Evolutionary conservation across 805 yeast genomes (phyloP), one percentile per base, ranked within the genome.

Genomic region (Starmerella asiatica): DNA sequence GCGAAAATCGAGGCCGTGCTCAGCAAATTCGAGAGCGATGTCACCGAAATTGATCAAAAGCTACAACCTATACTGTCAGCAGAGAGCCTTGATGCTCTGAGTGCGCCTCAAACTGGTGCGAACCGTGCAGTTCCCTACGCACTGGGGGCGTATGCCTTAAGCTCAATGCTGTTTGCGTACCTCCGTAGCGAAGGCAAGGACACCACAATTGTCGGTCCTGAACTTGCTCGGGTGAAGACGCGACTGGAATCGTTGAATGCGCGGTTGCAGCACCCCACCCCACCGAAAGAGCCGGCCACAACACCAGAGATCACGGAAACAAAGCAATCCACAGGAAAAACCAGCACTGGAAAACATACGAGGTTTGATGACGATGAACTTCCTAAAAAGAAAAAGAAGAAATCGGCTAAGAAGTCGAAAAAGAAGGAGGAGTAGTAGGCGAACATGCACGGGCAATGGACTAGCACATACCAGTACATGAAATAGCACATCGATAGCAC

Each of bases 131-230:
- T 18, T 21, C 53, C 51, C 5, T 51, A 50, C 28, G 51, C 44
- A 6, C 29, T 51, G 14, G 37, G 48, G 43, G 63, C 76, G 11
- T 76, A 77, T 55, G 62, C 72, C 2, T 49, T 76, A 21, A 62
- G 73, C 8, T 75, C 84, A 0, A 52, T 75, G 17, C 60, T 74
- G 40, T 77, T 70, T 56, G 68, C 79, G 4, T 71, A 75, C 50
- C 56, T 79, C 42, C 75, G 79, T 47, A 53, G 75, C 0, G 59
- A 59, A 14, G 88, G 88, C 1, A 56, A 65, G 14, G 71, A 75
- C 42, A 69, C 77, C 1, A 66, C 65, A 9, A 55, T 59, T 5
- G 83, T 79, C 48, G 75, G 78, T 2, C 56, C 50, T 11, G 49
- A 50, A 36, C 48, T 51, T 11, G 45, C 32, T 11, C 42, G 52